Percentiles rank a stretch among this genome's conserved stretches.
Conservation (phyloP, 192 early-diverging fungal genomes). For the Entomortierella beljakovae region DNA sequence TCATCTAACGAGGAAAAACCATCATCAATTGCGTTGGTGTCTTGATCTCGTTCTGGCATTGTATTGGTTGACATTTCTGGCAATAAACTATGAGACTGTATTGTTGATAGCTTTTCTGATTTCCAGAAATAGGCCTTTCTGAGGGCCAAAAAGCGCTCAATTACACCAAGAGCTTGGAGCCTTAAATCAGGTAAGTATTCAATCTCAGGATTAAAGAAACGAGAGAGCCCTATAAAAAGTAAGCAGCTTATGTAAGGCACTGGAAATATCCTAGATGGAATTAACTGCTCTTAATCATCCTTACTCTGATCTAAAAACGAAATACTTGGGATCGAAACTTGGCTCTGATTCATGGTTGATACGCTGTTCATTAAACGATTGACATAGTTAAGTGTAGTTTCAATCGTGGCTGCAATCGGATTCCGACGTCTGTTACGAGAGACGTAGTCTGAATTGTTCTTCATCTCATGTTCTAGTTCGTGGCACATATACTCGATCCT, state of each 20-base stretch:
- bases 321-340: not conserved
- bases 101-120: not conserved
- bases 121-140: not conserved
- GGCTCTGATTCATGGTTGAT: not conserved
- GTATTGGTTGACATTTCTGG: not conserved
- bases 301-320: conserved; percentile 35
- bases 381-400: conserved; percentile 9
- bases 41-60: not conserved
- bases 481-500: conserved; percentile 10
- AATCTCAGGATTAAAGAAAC: conserved; percentile 5
- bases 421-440: not conserved
- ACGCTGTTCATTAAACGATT: conserved; percentile 19
- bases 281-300: not conserved
- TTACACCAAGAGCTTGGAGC: conserved; percentile 9
- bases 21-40: conserved; percentile 3
- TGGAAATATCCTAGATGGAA: no score
- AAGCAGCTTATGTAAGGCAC: not conserved
- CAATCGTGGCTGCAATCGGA: conserved; percentile 8
- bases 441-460: not conserved
- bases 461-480: conserved; percentile 6
- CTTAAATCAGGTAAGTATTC: conserved; percentile 12
- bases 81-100: not conserved
- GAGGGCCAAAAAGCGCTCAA: conserved; percentile 20
- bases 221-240: conserved; percentile 20
- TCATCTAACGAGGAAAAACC: conserved; percentile 34